Percentiles rank a stretch among this genome's conserved stretches.
phyloP scores from a whole-genome alignment of 2,329 filamentous ascomycete species.

The Curvularia verruculosa region DNA sequence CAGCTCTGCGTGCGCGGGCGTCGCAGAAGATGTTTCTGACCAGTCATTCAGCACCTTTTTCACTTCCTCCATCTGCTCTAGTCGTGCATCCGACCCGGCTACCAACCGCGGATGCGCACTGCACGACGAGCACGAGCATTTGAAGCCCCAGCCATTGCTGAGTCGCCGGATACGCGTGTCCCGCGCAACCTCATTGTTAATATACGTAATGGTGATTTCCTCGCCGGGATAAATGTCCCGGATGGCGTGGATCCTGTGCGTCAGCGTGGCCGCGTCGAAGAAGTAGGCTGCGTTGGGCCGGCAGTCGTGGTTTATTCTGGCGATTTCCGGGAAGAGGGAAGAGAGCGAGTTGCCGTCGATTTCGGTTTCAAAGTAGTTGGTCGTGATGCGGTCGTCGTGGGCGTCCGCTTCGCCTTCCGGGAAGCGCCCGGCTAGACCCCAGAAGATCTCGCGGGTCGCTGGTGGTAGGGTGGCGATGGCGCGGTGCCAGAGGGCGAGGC shows the following conservation, averaged over 20 bases:
- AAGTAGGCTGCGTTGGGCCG: slow-evolving; percentile 51
- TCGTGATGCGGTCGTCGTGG: slow-evolving; percentile 44
- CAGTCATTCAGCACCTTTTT: slow-evolving; percentile 39
- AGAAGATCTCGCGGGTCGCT: slow-evolving; percentile 29
- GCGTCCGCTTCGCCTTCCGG: slow-evolving; percentile 34
- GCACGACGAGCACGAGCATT: slow-evolving; percentile 49
- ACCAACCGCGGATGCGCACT: slow-evolving; percentile 35
- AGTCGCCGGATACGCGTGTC: slow-evolving; percentile 41
- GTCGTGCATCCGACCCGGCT: slow-evolving; percentile 42
- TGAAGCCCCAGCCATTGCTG: slow-evolving; percentile 49
- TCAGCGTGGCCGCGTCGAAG: slow-evolving; percentile 47
- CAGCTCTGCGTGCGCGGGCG: slow-evolving; percentile 43
- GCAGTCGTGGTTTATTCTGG: slow-evolving; percentile 48
- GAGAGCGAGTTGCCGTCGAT: slow-evolving; percentile 34
- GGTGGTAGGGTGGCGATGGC: slow-evolving; percentile 36
- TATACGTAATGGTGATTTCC: slow-evolving; percentile 54
- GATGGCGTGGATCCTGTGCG: slow-evolving; percentile 50
- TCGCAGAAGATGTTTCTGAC: slow-evolving; percentile 29
- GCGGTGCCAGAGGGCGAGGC: slow-evolving; percentile 35
- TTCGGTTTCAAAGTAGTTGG: slow-evolving; percentile 43
- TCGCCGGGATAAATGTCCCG: slow-evolving; percentile 48
- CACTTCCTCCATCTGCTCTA: slow-evolving; percentile 43
- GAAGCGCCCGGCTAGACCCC: slow-evolving; percentile 37
- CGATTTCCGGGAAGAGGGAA: slow-evolving; percentile 44
- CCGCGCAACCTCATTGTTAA: slow-evolving; percentile 45